Percentiles rank a stretch among this genome's conserved stretches.
Evolutionary conservation across 202 grass and related monocot species (phyloP).

Genomic region (Panicum virgatum): DNA sequence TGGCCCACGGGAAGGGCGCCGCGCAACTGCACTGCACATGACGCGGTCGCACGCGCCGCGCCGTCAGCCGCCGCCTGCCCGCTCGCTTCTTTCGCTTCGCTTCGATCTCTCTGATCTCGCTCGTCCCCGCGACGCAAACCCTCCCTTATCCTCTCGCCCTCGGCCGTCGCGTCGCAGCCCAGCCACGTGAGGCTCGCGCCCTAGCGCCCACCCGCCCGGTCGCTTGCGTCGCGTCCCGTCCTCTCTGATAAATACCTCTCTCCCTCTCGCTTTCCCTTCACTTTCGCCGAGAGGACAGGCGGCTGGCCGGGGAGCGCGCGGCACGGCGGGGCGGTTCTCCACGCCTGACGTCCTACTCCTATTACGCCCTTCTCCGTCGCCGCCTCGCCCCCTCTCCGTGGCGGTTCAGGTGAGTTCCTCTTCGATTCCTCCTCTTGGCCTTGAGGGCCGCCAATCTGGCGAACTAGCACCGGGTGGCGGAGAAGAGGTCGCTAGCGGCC

Average conservation of each 20-base stretch:
- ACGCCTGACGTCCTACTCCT: not conserved
- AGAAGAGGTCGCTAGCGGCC: not conserved
- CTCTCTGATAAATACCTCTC: constrained; percentile 7
- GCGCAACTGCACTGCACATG: not conserved
- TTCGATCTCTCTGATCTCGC: not conserved
- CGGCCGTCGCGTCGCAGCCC: not conserved
- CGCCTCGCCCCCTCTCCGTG: not conserved
- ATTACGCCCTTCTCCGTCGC: not conserved
- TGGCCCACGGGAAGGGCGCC: not conserved
- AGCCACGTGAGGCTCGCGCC: not conserved
- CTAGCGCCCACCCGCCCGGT: not conserved
- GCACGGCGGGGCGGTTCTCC: not conserved
- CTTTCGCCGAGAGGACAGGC: not conserved
- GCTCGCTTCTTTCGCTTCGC: not conserved
- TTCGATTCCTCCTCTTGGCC: not conserved
- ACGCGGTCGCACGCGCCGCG: not conserved
- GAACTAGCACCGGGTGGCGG: not conserved
- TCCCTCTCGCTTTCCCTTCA: not conserved
- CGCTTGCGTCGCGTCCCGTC: not conserved
- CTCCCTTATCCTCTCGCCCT: not conserved
- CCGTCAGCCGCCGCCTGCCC: not conserved
- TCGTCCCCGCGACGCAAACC: not conserved
- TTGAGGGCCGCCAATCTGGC: not conserved
- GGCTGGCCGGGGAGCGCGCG: not conserved
- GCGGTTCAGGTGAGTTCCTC: constrained; percentile 21